A percentile compares a stretch with the other conserved stretches of the same genome.
Conservation (phyloP, 2,329 filamentous ascomycete genomes). For the Grosmannia clavigera region DNA sequence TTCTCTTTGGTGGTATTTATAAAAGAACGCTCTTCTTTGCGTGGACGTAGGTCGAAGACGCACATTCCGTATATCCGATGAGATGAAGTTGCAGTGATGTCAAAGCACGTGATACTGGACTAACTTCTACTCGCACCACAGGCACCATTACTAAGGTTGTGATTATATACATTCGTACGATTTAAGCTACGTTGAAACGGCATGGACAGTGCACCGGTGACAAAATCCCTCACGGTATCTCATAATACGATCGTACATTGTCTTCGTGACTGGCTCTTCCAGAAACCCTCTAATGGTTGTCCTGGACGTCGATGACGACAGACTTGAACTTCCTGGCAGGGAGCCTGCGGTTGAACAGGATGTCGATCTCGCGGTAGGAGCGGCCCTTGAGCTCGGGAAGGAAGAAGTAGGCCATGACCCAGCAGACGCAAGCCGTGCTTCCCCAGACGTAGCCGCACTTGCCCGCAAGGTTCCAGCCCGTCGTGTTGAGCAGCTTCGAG, state of each 20-base stretch:
- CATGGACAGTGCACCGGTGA: too few relatives aligned
- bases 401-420: conserved; percentile 32
- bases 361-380: conserved; percentile 50
- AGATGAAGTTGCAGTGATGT: too few relatives aligned
- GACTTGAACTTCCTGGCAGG: conserved; percentile 42
- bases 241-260: not conserved
- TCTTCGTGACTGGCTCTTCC: not conserved
- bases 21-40: too few relatives aligned
- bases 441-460: conserved; percentile 50
- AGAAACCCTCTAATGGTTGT: conserved; percentile 41
- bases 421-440: conserved; percentile 43
- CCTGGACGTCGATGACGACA: conserved; percentile 42
- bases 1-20: not conserved
- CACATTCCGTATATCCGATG: not conserved
- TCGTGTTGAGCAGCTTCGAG: conserved; percentile 26
- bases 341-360: conserved; percentile 41
- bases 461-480: conserved; percentile 30
- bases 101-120: too few relatives aligned
- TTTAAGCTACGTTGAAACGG: too few relatives aligned
- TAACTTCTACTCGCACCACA: too few relatives aligned
- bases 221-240: too few relatives aligned
- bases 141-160: too few relatives aligned
- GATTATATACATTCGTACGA: too few relatives aligned
- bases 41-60: not conserved
- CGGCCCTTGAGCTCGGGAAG: conserved; percentile 45